Evolutionary conservation across 371 early-diverging fungal species (phyloP), one percentile per base, ranked within the genome.

Genomic region (Dinochytrium kinnereticum): DNA sequence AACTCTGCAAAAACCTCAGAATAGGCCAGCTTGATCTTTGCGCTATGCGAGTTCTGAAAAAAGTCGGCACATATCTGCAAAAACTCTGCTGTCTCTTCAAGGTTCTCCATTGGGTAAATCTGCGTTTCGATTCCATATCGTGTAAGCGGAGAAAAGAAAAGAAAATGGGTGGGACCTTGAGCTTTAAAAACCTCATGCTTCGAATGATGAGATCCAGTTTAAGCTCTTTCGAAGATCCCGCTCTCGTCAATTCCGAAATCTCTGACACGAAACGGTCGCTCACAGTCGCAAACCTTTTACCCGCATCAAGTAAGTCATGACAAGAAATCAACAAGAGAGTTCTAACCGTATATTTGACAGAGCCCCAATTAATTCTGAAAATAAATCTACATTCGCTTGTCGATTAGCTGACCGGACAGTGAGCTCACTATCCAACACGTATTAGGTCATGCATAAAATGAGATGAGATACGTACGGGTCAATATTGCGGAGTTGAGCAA

Each of bases 1-100:
- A 98, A 84, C 80, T 95, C 92, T 0, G 95, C 91, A 84, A 98
- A 93, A 1, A 96, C 81, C 34, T 92, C 90, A 0, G 94, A 92
- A 85, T 94, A 98, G 0, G 97, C 96, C 68, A 94, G 93, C 73
- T 96, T 95, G 40, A 98, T 91, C 75, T 90, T 86, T 51, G 90
- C 82, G 30, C 91, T 91, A 74, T 92, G 92, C 0, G 96, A 87
- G 55, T 91, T 88, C 69, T 91, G 90, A 77, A 96, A 96, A 76
- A 95, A 94, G 70, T 91, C 89, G 31, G 95, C 96, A 76, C 78
- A 79, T 26, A 80, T 83, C 40, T 92, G 89, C 49, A 98, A 77
- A 78, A 98, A 98, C 70, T 96, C 95, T 1, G 94, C 94, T 1
- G 96, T 92, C 77, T 97, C 97, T 74, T 97, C 97, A 59, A 98